Conservation (phyloP, 2,329 filamentous ascomycete genomes). For the Aschersonia sp. region DNA sequence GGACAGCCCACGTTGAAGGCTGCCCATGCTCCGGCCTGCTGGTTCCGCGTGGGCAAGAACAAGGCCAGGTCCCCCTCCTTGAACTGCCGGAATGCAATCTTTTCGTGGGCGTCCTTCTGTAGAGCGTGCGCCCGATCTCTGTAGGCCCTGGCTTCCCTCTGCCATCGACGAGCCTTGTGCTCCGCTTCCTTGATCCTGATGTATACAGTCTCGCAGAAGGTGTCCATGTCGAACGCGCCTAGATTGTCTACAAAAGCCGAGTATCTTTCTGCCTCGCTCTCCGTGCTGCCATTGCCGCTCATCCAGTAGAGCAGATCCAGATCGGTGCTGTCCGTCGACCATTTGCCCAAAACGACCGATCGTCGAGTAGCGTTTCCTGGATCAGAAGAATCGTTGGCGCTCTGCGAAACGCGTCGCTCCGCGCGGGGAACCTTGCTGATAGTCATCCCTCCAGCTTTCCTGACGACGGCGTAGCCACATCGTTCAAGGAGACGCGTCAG, state of each 20-base stretch:
- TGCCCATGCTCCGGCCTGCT: slow-evolving; percentile 89
- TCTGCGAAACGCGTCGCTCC: slow-evolving; percentile 36
- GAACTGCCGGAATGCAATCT: slow-evolving; percentile 91
- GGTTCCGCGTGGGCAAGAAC: slow-evolving; percentile 87
- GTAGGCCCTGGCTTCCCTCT: slow-evolving; percentile 74
- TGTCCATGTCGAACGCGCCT: slow-evolving; percentile 67
- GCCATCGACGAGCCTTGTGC: slow-evolving; percentile 82
- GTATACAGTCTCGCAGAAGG: slow-evolving; percentile 70
- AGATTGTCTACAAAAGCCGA: slow-evolving; percentile 58
- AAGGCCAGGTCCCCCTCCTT: slow-evolving; percentile 91
- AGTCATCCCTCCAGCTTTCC: slow-evolving; percentile 56
- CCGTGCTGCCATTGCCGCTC: slow-evolving; percentile 42
- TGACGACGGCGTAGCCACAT: slow-evolving; percentile 68
- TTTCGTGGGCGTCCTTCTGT: slow-evolving; percentile 80
- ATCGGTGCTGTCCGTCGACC: slow-evolving; percentile 47
- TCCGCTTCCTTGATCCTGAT: slow-evolving; percentile 90
- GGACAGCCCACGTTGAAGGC: slow-evolving; percentile 97
- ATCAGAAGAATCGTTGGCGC: slow-evolving; percentile 43
- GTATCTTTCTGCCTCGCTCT: slow-evolving; percentile 60
- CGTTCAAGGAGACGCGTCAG: slow-evolving; percentile 73
- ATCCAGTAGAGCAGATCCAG: slow-evolving; percentile 73
- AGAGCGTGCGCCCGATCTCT: slow-evolving; percentile 71
- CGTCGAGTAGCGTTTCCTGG: slow-evolving; percentile 36
- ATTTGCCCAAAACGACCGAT: slow-evolving; percentile 38
- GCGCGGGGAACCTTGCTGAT: slow-evolving; percentile 57